phyloP scores from a whole-genome alignment of 1,139 yeast species.

The Yamadazyma jaroonii region DNA sequence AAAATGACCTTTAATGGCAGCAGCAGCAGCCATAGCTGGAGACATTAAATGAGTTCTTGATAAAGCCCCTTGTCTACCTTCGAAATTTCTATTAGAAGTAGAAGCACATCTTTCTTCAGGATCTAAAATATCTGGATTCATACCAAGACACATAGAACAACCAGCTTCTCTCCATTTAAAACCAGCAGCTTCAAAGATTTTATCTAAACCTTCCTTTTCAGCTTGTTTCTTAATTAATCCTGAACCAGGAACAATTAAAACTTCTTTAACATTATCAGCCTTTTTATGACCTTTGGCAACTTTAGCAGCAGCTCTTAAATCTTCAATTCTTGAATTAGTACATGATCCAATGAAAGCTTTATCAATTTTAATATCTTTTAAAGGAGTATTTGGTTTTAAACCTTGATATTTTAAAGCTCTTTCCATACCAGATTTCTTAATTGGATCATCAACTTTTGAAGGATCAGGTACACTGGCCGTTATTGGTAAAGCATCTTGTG shows the following conservation, averaged over 20 bases:
- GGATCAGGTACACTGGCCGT: constrained; percentile 92
- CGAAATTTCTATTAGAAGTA: constrained; percentile 96
- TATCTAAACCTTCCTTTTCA: constrained; percentile 90
- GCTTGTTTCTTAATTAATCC: constrained; percentile 93
- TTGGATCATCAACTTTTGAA: constrained; percentile 64
- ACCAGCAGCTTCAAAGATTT: constrained; percentile 87
- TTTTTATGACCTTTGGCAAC: constrained; percentile 89
- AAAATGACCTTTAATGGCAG: constrained; percentile 89
- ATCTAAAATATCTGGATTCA: constrained; percentile 95
- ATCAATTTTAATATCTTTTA: constrained; percentile 71
- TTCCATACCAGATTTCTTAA: constrained; percentile 78
- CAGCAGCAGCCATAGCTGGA: constrained; percentile 99
- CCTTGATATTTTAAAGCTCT: constrained; percentile 94
- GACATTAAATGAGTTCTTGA: constrained; percentile 98
- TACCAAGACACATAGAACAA: constrained; percentile 98
- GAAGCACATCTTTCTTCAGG: constrained; percentile 98
- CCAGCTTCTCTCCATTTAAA: constrained; percentile 99
- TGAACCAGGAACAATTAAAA: constrained; percentile 95
- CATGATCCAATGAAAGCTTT: constrained; percentile 97
- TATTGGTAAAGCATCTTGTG: constrained; percentile 96
- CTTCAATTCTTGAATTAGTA: constrained; percentile 97
- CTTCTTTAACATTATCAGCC: constrained; percentile 78
- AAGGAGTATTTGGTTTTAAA: constrained; percentile 75
- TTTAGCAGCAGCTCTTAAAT: constrained; percentile 90
- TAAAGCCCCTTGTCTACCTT: constrained; percentile 97